Conservation (phyloP, 129 eudicot species). For the Tagetes erecta region DNA sequence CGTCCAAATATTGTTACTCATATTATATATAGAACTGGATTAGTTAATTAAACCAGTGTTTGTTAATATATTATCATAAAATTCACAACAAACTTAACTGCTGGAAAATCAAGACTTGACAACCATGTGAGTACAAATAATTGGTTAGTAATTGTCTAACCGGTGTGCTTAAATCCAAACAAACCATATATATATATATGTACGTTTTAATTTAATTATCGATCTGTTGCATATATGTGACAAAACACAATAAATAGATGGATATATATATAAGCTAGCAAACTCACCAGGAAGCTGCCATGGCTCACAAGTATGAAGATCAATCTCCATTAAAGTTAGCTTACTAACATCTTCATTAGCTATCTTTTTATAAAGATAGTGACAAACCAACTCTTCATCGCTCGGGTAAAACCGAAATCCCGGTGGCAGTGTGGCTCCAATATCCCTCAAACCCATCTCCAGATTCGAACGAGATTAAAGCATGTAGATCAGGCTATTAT, state of each 20-base stretch:
- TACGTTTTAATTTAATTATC: too few relatives aligned
- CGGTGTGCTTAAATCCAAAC: too few relatives aligned
- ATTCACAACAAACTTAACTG: too few relatives aligned
- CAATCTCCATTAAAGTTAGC: slow-evolving; percentile 77
- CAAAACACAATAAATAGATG: neutral
- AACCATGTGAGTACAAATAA: too few relatives aligned
- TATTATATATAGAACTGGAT: too few relatives aligned
- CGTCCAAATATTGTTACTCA: too few relatives aligned
- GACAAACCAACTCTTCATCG: slow-evolving; percentile 90
- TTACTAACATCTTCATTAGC: slow-evolving; percentile 60
- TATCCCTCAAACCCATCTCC: slow-evolving; percentile 76
- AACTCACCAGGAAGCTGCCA: slow-evolving; percentile 97
- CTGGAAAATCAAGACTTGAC: too few relatives aligned
- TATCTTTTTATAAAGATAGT: slow-evolving; percentile 81
- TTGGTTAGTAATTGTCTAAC: too few relatives aligned
- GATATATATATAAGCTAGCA: too few relatives aligned
- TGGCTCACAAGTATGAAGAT: slow-evolving; percentile 95
- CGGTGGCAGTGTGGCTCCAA: slow-evolving; percentile 89
- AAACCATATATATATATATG: too few relatives aligned
- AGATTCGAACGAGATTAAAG: neutral
- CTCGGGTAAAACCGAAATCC: slow-evolving; percentile 93
- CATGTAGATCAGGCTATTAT: neutral
- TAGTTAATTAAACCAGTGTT: too few relatives aligned
- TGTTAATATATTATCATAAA: too few relatives aligned
- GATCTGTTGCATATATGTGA: neutral